Percentiles rank a stretch among this genome's conserved stretches.
Evolutionary conservation across 2,329 filamentous ascomycete genomes (phyloP).

Genomic region (Bipolaris bicolor): DNA sequence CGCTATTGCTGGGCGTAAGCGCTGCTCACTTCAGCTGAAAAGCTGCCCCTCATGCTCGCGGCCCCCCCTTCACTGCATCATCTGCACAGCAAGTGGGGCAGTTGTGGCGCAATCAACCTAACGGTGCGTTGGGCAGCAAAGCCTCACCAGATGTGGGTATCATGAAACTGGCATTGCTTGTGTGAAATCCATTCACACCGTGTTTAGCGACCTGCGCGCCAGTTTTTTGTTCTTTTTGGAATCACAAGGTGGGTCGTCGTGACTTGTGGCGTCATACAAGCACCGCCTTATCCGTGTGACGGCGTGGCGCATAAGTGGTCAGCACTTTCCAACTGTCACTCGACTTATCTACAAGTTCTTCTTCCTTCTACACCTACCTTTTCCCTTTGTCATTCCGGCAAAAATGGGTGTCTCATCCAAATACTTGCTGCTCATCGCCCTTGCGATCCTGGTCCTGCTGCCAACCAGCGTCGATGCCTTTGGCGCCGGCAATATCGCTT

Average conservation of each 20-base stretch:
- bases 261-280: constrained; percentile 17
- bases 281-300: constrained; percentile 22
- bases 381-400: constrained; percentile 7
- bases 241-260: neutral
- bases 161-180: neutral
- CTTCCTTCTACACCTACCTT: neutral
- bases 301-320: constrained; percentile 11
- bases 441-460: constrained; percentile 47
- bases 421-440: constrained; percentile 45
- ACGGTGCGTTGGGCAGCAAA: constrained; percentile 9
- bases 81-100: constrained; percentile 10
- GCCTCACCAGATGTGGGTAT: constrained; percentile 5
- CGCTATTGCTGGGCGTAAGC: neutral
- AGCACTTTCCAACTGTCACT: constrained; percentile 3
- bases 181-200: neutral
- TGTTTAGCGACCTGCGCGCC: neutral
- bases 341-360: constrained; percentile 1
- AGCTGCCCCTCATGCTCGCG: neutral
- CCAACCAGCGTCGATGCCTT: constrained; percentile 50
- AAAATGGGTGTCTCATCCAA: constrained; percentile 43
- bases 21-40: neutral
- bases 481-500: constrained; percentile 56
- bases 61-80: constrained; percentile 5
- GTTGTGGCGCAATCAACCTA: constrained; percentile 17
- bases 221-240: neutral